Evolutionary conservation across 345 rosid species (phyloP), one percentile per base, ranked within the genome.

Genomic region (Populus alba): DNA sequence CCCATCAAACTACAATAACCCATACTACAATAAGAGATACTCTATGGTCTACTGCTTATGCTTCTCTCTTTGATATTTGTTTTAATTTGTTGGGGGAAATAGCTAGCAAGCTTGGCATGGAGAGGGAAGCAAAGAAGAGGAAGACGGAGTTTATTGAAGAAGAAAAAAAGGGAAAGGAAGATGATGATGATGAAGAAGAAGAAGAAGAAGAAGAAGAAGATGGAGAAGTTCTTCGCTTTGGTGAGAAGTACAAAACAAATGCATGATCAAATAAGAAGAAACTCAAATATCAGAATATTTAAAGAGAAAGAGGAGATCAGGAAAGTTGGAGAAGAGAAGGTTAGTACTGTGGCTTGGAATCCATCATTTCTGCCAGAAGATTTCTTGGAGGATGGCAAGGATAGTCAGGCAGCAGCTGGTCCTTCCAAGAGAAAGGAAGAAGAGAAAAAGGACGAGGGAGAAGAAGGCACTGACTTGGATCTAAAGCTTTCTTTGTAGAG

Each of bases 141-240:
- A 89, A 83, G 83, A 78, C 82, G 81, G 89, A 75, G 53, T 57
- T 22, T 5, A 25, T 38, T 20, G 39, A 71, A 8, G 73, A 53
- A 4, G n/a, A 33, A 17, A 20, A 66, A 25, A 39, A 10, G 12
- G 47, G 23, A 17, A 11, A 47, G 62, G 8, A 38, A 73, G 8
- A 18, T 9, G 85, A 79, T 10, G 82, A 72, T 2, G 87, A 85
- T 4, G 82, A 77, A 0, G 87, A 87, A 49, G 87, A 87, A 49
- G 87, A 88, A 27, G 82, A 83, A n/a, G n/a, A n/a, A n/a, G n/a
- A n/a, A n/a, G n/a, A n/a, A n/a, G 82, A 82, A 86, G 82, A 84
- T 91, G 80, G 88, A 87, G 82, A 85, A 82, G 87, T 82, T 91
- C 84, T 90, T 83, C 55, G 89, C 90, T 20, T 74, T 91, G 74